A percentile compares a stretch with the other conserved stretches of the same genome.
Evolutionary conservation across 139 green algal genomes (phyloP).

Genomic region (Closterium sp.): DNA sequence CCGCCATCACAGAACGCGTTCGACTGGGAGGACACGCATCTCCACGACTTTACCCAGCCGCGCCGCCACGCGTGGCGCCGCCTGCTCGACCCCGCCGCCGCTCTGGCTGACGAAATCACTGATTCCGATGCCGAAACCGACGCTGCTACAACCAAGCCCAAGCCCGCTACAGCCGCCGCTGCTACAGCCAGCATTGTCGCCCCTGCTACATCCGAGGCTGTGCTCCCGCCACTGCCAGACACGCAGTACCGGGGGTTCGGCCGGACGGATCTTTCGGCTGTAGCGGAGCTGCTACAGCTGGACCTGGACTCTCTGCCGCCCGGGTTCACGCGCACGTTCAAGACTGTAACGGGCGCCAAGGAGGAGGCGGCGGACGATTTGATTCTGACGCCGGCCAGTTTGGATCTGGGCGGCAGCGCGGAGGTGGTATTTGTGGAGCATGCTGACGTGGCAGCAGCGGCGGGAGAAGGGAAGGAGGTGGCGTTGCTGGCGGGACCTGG

Average conservation of each 20-base stretch:
- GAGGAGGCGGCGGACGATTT: conserved; percentile 8
- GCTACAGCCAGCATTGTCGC: not conserved
- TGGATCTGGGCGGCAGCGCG: not conserved
- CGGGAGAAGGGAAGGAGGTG: not conserved
- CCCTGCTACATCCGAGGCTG: not conserved
- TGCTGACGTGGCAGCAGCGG: not conserved
- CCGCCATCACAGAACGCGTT: conserved; percentile 25
- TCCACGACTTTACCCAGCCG: conserved; percentile 41
- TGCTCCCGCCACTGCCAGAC: not conserved
- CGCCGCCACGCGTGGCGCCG: not conserved
- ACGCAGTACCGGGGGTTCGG: not conserved
- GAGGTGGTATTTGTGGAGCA: not conserved
- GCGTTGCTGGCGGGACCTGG: not conserved
- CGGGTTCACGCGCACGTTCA: conserved; percentile 28
- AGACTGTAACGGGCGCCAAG: conserved; percentile 21
- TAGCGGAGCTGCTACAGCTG: not conserved
- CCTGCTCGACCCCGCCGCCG: not conserved
- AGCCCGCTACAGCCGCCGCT: not conserved
- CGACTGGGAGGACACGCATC: conserved; percentile 47
- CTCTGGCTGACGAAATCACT: not conserved
- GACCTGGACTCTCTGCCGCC: conserved; percentile 16
- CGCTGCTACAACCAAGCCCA: not conserved
- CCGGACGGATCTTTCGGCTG: not conserved
- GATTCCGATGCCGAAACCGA: not conserved
- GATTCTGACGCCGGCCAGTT: not conserved